A percentile compares a stretch with the other conserved stretches of the same genome.
Conservation (phyloP, 2,329 filamentous ascomycete genomes). For the Verticillium nonalfalfae region DNA sequence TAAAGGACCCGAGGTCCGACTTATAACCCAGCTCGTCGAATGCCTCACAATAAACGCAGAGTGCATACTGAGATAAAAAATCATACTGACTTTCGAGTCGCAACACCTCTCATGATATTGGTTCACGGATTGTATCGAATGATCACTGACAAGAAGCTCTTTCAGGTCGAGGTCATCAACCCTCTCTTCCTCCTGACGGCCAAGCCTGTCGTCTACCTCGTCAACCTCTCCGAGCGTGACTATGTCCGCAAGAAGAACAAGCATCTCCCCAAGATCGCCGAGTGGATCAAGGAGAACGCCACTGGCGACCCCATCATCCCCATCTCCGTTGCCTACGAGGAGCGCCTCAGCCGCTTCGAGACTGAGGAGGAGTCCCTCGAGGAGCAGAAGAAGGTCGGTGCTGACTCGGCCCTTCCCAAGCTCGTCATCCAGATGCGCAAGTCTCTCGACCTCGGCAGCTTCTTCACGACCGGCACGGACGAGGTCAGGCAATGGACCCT, state of each 20-base stretch:
- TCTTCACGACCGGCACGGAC: constrained; percentile 94
- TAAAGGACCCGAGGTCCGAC: constrained; percentile 91
- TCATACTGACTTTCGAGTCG: constrained; percentile 1
- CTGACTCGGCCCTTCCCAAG: constrained; percentile 87
- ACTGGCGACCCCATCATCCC: constrained; percentile 86
- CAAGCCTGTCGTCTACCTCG: constrained; percentile 93
- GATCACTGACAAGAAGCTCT: constrained; percentile 18
- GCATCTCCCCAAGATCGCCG: constrained; percentile 85
- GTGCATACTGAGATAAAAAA: constrained; percentile 78
- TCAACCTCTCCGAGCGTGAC: constrained; percentile 96
- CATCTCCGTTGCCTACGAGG: constrained; percentile 88
- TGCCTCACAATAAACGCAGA: constrained; percentile 70
- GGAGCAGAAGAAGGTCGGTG: constrained; percentile 83
- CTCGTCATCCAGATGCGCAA: constrained; percentile 90
- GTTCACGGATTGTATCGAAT: constrained; percentile 10
- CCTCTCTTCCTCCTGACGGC: constrained; percentile 90
- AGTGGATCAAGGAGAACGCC: constrained; percentile 92
- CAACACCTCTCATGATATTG: constrained; percentile 2
- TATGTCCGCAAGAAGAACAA: constrained; percentile 99
- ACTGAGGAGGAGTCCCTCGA: constrained; percentile 70
- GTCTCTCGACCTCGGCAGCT: constrained; percentile 81
- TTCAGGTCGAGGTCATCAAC: constrained; percentile 94
- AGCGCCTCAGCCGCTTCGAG: constrained; percentile 77
- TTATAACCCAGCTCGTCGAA: constrained; percentile 99
- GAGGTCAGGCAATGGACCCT: constrained; percentile 99